These are phyloP conservation scores for Pestalotiopsis sp. DNA, from an alignment of 2,329 filamentous ascomycete species.

Conservation along the genomic window DNA sequence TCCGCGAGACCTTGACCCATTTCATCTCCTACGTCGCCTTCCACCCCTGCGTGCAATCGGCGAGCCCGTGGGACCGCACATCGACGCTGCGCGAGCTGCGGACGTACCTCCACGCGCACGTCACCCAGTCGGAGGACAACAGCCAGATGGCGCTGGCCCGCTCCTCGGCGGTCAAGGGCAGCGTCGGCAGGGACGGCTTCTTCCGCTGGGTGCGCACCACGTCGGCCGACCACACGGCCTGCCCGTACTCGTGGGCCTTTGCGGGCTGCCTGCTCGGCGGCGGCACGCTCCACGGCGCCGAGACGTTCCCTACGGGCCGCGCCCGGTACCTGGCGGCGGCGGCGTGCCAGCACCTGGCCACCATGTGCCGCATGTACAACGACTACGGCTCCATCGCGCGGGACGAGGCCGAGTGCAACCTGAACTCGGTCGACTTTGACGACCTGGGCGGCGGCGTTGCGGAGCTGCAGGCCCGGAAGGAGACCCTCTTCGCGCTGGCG, in stretches of 20 bases:
- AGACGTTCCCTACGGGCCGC: slow-evolving; percentile 13
- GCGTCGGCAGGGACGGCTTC: slow-evolving; percentile 15
- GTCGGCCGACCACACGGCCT: slow-evolving; percentile 19
- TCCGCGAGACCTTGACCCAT: slow-evolving; percentile 16
- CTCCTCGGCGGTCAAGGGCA: not conserved
- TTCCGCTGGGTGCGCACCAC: slow-evolving; percentile 23
- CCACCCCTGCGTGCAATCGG: slow-evolving; percentile 16
- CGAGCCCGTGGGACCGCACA: slow-evolving; percentile 9
- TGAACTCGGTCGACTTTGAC: not conserved
- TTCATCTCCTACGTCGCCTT: slow-evolving; percentile 20
- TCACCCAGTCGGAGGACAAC: too few species aligned
- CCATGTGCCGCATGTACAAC: slow-evolving; percentile 1
- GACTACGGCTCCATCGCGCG: not conserved
- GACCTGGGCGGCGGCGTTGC: not conserved
- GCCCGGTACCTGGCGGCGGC: slow-evolving; percentile 13
- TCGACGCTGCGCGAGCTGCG: too few species aligned
- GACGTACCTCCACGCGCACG: too few species aligned
- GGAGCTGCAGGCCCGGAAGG: not conserved
- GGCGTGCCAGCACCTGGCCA: slow-evolving; percentile 14
- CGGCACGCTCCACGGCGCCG: not conserved
- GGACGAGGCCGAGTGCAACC: not conserved
- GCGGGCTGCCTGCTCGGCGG: slow-evolving; percentile 16
- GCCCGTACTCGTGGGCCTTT: slow-evolving; percentile 21
- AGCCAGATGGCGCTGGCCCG: too few species aligned
- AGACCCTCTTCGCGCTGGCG: not conserved